Evolutionary conservation across 2,329 filamentous ascomycete species (phyloP), one percentile per base, ranked within the genome.

Genomic region (Ceratocystis diversiconidia): DNA sequence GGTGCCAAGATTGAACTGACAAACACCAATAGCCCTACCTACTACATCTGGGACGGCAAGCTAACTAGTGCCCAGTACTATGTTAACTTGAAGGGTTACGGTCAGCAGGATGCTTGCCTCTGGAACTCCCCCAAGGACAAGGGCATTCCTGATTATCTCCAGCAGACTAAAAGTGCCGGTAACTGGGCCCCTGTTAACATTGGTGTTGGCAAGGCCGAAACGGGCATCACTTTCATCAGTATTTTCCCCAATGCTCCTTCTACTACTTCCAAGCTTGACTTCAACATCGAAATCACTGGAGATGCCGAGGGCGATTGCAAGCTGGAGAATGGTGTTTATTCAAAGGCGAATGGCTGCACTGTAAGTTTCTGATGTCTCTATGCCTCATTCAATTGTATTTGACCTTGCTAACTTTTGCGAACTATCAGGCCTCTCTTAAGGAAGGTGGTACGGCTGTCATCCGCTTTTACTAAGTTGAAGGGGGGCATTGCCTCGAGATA

Each of bases 51-150:
- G 89, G 70, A 89, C 72, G 83, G 83, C 71, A 82, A 82, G 74
- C 71, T 78, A 62, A 97, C 94, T 63, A 92, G 90, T 61, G 92
- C 92, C 57, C 94, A 97, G 78, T 97, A 96, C 82, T 99, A 99
- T 74, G 83, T 97, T 77, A 97, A 97, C 83, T 88, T 88, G 71
- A 81, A 84, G 71, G 91, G 90, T 68, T 79, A 88, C 64, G 71
- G 76, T 19, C 77, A 85, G 67, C 74, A 84, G 69, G 76, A 92
- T 12, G 89, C 84, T 62, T 99, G 94, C 78, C 76, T 82, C 67
- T 97, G 94, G 94, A 74, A 74, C 69, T 80, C 78, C 73, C 75
- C 77, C 48, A 79, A 82, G 63, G 80, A 41, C 36, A 15, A 41
- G 3, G 36, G 36, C 36, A 41, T 41, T 41, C 0, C 36, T 4